These are phyloP conservation scores for Gaeumannomyces tritici DNA, from an alignment of 2,329 filamentous ascomycete species.

Conservation along the genomic window DNA sequence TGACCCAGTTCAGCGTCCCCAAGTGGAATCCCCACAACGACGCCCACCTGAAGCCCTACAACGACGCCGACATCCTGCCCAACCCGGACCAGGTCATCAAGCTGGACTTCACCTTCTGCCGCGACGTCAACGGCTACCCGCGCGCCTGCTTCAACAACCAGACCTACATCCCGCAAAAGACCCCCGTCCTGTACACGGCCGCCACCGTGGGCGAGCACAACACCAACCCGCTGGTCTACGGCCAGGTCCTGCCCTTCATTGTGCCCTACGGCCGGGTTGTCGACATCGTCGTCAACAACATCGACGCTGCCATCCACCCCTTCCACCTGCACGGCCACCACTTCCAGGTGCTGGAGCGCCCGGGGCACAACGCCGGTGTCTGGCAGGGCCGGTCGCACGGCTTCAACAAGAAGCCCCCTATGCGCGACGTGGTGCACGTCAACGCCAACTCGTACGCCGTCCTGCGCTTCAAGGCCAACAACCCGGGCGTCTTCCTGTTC, in stretches of 20 bases:
- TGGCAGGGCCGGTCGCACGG: slow-evolving; percentile 22
- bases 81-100: slow-evolving; percentile 45
- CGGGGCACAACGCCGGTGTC: slow-evolving; percentile 22
- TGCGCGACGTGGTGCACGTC: slow-evolving; percentile 28
- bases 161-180: slow-evolving; percentile 58
- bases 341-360: slow-evolving; percentile 40
- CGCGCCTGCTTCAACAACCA: slow-evolving; percentile 56
- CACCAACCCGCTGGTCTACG: slow-evolving; percentile 30
- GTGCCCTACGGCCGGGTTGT: slow-evolving; percentile 27
- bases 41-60: slow-evolving; percentile 44
- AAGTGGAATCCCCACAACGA: slow-evolving; percentile 51
- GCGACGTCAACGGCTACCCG: slow-evolving; percentile 49
- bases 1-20: slow-evolving; percentile 20
- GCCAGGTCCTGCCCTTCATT: slow-evolving; percentile 30
- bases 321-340: slow-evolving; percentile 47
- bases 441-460: slow-evolving; percentile 35
- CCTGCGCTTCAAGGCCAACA: slow-evolving; percentile 39
- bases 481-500: slow-evolving; percentile 45
- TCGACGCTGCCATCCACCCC: slow-evolving; percentile 34
- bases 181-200: slow-evolving; percentile 65
- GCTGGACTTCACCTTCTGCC: slow-evolving; percentile 47
- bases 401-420: slow-evolving; percentile 18
- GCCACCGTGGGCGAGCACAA: slow-evolving; percentile 42
- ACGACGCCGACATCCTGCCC: slow-evolving; percentile 17
- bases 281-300: slow-evolving; percentile 41